phyloP scores from a whole-genome alignment of 495 filamentous ascomycete genomes.

The Penicillium paradoxum region DNA sequence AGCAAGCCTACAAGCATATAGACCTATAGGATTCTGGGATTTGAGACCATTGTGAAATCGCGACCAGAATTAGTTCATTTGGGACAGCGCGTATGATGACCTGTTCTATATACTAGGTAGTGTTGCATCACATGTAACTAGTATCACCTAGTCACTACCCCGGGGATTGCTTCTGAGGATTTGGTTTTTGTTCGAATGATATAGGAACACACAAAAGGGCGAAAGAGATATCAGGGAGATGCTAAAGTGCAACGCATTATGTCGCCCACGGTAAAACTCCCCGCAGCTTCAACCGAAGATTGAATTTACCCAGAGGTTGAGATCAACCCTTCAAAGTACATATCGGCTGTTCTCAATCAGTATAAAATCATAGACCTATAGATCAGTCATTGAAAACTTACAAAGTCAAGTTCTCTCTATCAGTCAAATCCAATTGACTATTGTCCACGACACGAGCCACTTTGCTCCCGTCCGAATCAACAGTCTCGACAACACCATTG shows the following conservation, averaged over 20 bases:
- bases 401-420: slow-evolving; percentile 39
- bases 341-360: not conserved
- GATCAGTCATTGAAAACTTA: slow-evolving; percentile 14
- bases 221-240: too few species aligned
- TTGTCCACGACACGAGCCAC: slow-evolving; percentile 30
- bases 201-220: not conserved
- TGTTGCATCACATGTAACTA: not conserved
- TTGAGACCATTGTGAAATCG: not conserved
- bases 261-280: too few species aligned
- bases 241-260: too few species aligned
- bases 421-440: slow-evolving; percentile 39
- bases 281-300: not conserved
- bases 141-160: not conserved
- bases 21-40: not conserved
- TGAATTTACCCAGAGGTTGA: not conserved
- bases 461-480: slow-evolving; percentile 27
- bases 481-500: slow-evolving; percentile 30
- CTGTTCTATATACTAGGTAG: not conserved
- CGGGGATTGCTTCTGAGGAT: not conserved
- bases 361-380: not conserved
- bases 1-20: not conserved
- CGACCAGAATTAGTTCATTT: not conserved
- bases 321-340: not conserved
- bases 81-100: not conserved
- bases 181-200: not conserved